Base-by-base conservation (phyloP, 177 flowering plant genomes). In the Vitis hybrid region DNA sequence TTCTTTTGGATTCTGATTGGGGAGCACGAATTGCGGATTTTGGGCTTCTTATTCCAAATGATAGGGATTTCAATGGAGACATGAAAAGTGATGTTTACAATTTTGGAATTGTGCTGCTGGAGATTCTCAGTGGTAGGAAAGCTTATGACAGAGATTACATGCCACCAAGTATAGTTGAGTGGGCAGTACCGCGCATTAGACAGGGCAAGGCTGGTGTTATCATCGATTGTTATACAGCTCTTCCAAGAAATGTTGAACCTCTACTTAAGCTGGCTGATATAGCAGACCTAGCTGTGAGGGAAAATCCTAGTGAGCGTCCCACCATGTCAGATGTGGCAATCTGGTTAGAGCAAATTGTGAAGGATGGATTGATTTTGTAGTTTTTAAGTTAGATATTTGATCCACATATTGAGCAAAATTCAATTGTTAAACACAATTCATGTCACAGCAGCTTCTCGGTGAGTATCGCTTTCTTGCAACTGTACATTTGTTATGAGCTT, bases 231-330 rank as follows among this genome's bases (percentile, higher is more conserved):
- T 80, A 77, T 62, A 81, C 84, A 9, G 83, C 86, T 73, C 87
- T 90, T 66, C 98, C 92, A 3, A 83, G 91, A 80, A 91, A 90
- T 29, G 87, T 93, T 8, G 97, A 91, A 76, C 95, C 97, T 26
- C 66, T 93, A 70, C 88, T 93, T 51, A 90, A 81, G 78, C 84
- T 93, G 26, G 97, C 90, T 1, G 98, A 91, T 45, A 75, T 90
- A 29, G 95, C 97, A 10, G 98, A 87, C 73, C 75, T 84, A 68
- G 83, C 89, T 56, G 69, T 89, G 65, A 83, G 81, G 67, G 94
- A 90, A 61, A 78, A 88, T 74, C 86, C 89, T 3, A 56, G 64
- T 12, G 80, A 84, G 65, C 89, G 91, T 29, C 97, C 95, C 12
- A 66, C 65, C 9, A 90, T 91, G 79, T 84, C 93, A 1, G 87